These are phyloP conservation scores for Blastobotrys niveus DNA, from an alignment of 1,139 yeast genomes.

Conservation along the genomic window DNA sequence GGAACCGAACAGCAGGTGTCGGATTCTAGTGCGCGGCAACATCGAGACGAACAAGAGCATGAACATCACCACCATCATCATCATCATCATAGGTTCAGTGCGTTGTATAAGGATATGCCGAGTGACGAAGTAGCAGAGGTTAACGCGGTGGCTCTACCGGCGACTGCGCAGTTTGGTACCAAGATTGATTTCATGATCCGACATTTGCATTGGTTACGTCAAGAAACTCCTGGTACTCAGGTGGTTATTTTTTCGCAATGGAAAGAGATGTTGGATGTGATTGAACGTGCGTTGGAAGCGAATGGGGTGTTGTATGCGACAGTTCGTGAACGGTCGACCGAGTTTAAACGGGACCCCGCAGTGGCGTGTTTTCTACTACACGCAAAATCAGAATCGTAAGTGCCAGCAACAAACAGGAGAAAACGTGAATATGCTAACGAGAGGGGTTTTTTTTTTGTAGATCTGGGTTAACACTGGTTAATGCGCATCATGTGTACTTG, in stretches of 20 bases:
- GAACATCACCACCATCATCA: conserved; percentile 5
- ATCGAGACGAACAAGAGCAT: background rate
- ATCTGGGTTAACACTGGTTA: conserved; percentile 79
- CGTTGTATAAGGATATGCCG: conserved; percentile 4
- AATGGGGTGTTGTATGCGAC: conserved; percentile 48
- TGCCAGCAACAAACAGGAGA: conserved; percentile 1
- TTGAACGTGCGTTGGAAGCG: conserved; percentile 60
- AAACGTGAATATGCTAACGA: conserved; percentile 11
- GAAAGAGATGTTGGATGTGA: conserved; percentile 62
- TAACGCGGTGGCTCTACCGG: background rate
- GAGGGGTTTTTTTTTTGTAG: conserved; percentile 19
- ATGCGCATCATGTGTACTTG: conserved; percentile 83
- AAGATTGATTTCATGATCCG: conserved; percentile 78
- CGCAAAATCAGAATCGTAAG: conserved; percentile 72
- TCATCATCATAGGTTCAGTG: background rate
- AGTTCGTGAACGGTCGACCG: conserved; percentile 42
- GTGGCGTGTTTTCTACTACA: conserved; percentile 81
- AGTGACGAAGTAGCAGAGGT: background rate
- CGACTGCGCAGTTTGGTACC: conserved; percentile 44
- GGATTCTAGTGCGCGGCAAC: conserved; percentile 4
- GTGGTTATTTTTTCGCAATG: conserved; percentile 86
- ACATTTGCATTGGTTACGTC: conserved; percentile 55
- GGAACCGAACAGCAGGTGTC: conserved; percentile 7
- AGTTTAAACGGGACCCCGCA: conserved; percentile 56
- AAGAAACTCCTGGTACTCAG: conserved; percentile 59